Percentiles rank a stretch among this genome's conserved stretches.
Conservation (phyloP, 1,284 basidiomycete genomes). For the Ganoderma sp. region DNA sequence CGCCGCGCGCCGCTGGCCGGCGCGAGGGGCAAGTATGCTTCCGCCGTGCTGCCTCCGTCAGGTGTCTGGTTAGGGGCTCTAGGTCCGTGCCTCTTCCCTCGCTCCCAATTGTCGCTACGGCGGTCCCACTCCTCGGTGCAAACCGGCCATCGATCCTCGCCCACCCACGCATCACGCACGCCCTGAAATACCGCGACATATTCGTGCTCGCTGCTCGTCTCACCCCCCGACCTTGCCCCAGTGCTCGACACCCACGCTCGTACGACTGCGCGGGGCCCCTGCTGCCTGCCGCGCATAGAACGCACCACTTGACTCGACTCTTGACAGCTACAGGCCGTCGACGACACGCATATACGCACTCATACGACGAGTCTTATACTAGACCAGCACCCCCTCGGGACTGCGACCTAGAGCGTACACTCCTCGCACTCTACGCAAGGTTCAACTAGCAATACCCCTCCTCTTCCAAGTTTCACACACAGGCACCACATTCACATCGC, state of each 20-base stretch:
- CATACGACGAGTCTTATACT: neutral
- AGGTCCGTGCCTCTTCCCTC: conserved; percentile 19
- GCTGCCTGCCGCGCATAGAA: conserved; percentile 8
- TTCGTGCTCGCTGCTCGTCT: conserved; percentile 4
- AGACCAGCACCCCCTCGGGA: conserved; percentile 8
- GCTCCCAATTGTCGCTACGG: conserved; percentile 5
- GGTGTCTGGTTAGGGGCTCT: conserved; percentile 21
- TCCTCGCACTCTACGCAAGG: neutral
- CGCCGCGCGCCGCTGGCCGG: neutral
- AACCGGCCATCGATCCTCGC: conserved; percentile 18
- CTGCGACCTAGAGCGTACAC: conserved; percentile 19
- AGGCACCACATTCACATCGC: neutral
- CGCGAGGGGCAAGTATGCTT: conserved; percentile 8
- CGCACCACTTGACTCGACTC: neutral
- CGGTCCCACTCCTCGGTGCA: conserved; percentile 29
- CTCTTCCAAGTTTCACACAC: neutral
- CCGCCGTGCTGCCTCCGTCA: conserved; percentile 22
- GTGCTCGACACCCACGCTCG: conserved; percentile 13
- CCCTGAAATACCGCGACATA: conserved; percentile 28
- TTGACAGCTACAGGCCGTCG: neutral
- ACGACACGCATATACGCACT: neutral
- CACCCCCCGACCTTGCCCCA: neutral
- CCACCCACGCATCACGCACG: conserved; percentile 1
- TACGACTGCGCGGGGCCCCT: conserved; percentile 16
- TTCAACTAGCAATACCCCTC: conserved; percentile 14